Evolutionary conservation across 164 flowering plant genomes (phyloP).

Genomic region (Nymphaea thermarum): DNA sequence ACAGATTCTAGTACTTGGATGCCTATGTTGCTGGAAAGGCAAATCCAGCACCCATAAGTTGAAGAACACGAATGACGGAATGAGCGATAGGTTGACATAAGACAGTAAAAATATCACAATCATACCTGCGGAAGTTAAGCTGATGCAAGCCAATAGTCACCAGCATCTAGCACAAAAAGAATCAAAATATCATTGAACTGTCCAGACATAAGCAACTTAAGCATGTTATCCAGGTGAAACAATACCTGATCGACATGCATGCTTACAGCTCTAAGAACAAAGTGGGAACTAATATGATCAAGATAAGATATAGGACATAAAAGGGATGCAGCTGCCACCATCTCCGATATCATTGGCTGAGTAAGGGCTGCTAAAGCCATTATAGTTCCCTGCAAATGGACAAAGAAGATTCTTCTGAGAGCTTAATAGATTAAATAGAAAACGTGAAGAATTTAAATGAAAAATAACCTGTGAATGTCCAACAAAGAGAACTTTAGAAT

Average conservation of each 20-base stretch:
- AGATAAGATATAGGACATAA: slow-evolving; percentile 82
- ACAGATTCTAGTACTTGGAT: slow-evolving; percentile 48
- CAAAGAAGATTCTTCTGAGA: not conserved
- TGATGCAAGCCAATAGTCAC: slow-evolving; percentile 78
- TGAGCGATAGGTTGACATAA: not conserved
- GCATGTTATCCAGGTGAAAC: not conserved
- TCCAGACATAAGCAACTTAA: not conserved
- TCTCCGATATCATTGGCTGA: slow-evolving; percentile 52
- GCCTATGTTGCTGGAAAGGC: slow-evolving; percentile 42
- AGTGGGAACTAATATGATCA: slow-evolving; percentile 54
- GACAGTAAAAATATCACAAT: not conserved
- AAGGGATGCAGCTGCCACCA: slow-evolving; percentile 89
- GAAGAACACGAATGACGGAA: not conserved
- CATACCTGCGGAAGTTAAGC: slow-evolving; percentile 79
- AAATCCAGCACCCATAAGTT: not conserved
- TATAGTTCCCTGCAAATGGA: slow-evolving; percentile 62
- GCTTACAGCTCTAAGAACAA: slow-evolving; percentile 61
- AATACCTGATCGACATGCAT: slow-evolving; percentile 80
- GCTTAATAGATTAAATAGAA: not conserved
- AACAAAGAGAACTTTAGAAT: slow-evolving; percentile 56
- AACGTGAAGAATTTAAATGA: slow-evolving; percentile 2
- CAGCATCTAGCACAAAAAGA: slow-evolving; percentile 38
- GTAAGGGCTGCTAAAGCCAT: slow-evolving; percentile 89
- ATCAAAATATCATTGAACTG: slow-evolving; percentile 2
- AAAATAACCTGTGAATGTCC: slow-evolving; percentile 87